Conservation (phyloP, 1,284 basidiomycete species). For the Sanghuangporus sanghuang region DNA sequence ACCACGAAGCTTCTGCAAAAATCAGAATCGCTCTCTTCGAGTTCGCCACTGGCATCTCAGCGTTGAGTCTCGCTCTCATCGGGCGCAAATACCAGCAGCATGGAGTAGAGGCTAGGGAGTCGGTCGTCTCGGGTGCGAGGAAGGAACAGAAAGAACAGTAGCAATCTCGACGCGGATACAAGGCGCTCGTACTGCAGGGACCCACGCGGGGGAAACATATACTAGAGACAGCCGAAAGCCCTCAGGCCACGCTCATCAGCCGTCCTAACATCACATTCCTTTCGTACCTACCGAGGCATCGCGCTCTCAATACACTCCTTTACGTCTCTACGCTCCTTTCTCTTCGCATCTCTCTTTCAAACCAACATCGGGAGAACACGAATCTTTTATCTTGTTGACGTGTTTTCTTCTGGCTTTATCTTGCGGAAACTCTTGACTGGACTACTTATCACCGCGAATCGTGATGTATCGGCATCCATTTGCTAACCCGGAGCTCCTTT, state of each 20-base stretch:
- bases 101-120: background rate
- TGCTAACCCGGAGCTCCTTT: conserved; percentile 13
- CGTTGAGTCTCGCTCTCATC: background rate
- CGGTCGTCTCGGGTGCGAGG: background rate
- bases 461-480: conserved; percentile 18
- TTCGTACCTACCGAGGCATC: background rate
- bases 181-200: background rate
- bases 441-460: background rate
- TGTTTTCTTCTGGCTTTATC: background rate
- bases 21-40: background rate
- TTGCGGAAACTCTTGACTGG: background rate
- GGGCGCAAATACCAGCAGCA: background rate
- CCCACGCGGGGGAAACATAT: background rate
- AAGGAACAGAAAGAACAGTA: background rate
- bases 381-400: background rate
- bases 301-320: conserved; percentile 6
- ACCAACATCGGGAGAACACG: background rate
- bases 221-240: background rate
- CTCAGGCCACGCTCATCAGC: background rate
- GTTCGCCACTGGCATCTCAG: background rate
- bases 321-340: background rate
- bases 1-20: background rate
- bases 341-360: background rate
- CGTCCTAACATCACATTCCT: background rate
- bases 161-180: background rate